Base-by-base conservation (phyloP, 139 green algal species). In the Trebouxia sp. region DNA sequence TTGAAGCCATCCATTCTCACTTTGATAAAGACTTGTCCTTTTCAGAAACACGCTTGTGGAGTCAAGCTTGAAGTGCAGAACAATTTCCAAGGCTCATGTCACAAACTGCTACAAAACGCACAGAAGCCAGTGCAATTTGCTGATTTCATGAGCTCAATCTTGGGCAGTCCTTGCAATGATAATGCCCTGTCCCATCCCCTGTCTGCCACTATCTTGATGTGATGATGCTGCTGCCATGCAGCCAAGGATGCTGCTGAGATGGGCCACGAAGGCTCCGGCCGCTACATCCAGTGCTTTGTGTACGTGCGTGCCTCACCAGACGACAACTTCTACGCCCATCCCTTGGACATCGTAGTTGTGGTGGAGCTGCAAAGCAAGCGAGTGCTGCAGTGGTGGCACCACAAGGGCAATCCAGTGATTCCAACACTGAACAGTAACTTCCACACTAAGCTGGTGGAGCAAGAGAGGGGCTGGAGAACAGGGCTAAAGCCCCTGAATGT, bases 271-370 rank as follows among this genome's bases (percentile, higher is more conserved):
- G 43, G 55, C 39, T 24, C 41, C 5, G 80, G 72, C 9, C 80
- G 80, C 72, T 76, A 89, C 37, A 47, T 92, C 20, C 89, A 96
- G 87, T 90, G 84, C 66, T 95, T 95, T 83, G 81, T 95, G 55
- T 96, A 96, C 81, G 58, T 87, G 14, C 84, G 91, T 37, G 65
- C 72, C n/a, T 67, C 28, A 9, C 35, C 79, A 5, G 84, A 85
- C 53, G 91, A 94, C 82, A 96, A 96, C 83, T 87, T 93, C 75
- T 96, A 96, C 50, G 92, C 92, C 0, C 90, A 96, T 83, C 92
- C 92, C 0, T 82, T 94, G 51, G 92, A 96, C 85, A 69, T 94
- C 22, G 70, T 93, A 5, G 89, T 94, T 5, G 83, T 95, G 5
- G 32, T 85, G 38, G 92, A 97, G 80, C 84, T 95, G 37, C 92